Percentiles rank a stretch among this genome's conserved stretches.
Conservation (phyloP, 257 asterid species). For the Striga asiatica region DNA sequence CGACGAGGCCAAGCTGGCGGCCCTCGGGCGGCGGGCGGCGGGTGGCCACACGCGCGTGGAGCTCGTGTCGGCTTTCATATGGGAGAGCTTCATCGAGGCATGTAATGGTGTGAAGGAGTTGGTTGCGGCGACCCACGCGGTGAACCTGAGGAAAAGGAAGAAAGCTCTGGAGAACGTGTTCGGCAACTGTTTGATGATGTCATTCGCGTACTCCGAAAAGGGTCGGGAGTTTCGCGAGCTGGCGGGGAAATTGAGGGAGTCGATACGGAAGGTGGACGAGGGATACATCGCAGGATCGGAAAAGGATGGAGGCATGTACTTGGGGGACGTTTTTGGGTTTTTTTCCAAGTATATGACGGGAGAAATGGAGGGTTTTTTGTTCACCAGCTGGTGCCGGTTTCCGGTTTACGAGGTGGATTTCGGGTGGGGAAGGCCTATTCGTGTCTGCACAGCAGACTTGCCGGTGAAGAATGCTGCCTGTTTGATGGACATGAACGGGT, state of each 20-base stretch:
- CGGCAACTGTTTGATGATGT: neutral
- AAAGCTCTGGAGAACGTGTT: neutral
- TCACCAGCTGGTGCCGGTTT: conserved; percentile 44
- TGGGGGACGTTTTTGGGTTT: neutral
- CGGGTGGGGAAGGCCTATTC: conserved; percentile 38
- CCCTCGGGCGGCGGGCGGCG: neutral
- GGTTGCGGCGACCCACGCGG: conserved; percentile 7
- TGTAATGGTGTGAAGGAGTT: too few relatives aligned
- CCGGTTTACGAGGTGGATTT: conserved; percentile 40
- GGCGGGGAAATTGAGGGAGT: neutral
- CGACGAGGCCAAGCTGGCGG: neutral
- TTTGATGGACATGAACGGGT: conserved; percentile 30
- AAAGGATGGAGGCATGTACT: conserved; percentile 6
- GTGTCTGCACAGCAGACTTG: conserved; percentile 26
- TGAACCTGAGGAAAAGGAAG: conserved; percentile 20
- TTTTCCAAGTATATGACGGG: neutral
- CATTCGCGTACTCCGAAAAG: neutral
- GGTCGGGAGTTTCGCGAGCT: neutral
- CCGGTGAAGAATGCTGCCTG: conserved; percentile 22
- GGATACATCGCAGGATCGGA: conserved; percentile 17
- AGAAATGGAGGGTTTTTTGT: conserved; percentile 16
- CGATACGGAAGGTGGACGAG: conserved; percentile 11
- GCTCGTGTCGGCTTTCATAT: conserved; percentile 27
- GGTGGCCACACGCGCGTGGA: conserved; percentile 32
- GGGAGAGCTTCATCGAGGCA: conserved; percentile 22